Evolutionary conservation across 345 rosid genomes (phyloP).

Genomic region (Orychophragmus violaceus): DNA sequence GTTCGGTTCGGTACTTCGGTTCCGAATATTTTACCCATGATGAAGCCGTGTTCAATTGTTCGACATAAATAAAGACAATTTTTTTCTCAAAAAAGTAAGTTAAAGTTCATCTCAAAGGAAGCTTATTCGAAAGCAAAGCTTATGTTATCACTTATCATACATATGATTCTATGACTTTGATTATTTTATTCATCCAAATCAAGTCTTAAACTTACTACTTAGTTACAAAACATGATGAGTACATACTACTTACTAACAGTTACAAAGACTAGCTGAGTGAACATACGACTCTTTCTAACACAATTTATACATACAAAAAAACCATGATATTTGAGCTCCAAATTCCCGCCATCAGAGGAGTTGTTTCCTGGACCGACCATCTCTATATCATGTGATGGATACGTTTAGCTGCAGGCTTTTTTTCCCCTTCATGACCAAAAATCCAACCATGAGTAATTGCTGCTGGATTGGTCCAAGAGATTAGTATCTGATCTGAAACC

Average conservation of each 20-base stretch:
- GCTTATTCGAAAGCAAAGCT: neutral
- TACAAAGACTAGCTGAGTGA: neutral
- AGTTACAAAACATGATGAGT: conserved; percentile 8
- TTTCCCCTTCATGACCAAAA: conserved; percentile 47
- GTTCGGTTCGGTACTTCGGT: no score
- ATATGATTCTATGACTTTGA: neutral
- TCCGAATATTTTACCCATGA: no score
- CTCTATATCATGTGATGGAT: conserved; percentile 4
- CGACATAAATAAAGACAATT: neutral
- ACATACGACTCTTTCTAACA: neutral
- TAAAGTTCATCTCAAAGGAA: neutral
- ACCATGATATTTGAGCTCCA: neutral
- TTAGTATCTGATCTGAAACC: conserved; percentile 44
- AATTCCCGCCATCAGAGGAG: neutral
- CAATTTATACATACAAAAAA: conserved; percentile 17
- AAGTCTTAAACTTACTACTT: conserved; percentile 16
- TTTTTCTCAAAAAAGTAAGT: neutral
- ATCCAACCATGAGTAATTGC: conserved; percentile 65
- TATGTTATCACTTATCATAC: no score
- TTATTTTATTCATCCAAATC: conserved; percentile 17
- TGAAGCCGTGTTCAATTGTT: neutral
- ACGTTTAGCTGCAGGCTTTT: neutral
- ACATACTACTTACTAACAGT: conserved; percentile 7
- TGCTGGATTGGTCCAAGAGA: conserved; percentile 48
- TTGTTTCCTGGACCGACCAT: neutral